Percentiles rank a stretch among this genome's conserved stretches.
phyloP scores from a whole-genome alignment of 2,329 filamentous ascomycete species.

The Monilinia laxa region DNA sequence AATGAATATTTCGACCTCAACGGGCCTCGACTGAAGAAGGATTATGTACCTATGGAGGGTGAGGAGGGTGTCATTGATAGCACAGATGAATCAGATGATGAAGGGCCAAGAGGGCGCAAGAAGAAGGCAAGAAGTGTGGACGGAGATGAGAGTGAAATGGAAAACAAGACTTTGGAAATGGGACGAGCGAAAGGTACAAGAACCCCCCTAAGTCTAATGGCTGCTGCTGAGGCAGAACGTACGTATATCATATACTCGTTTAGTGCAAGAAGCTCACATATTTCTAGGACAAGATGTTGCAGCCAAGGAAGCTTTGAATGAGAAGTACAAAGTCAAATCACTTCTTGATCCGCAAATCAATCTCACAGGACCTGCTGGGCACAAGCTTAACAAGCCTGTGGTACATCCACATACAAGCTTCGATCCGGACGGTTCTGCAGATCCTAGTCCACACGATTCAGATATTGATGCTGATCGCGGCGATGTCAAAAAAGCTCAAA shows the following conservation, averaged over 20 bases:
- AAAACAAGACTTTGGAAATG: slow-evolving; percentile 41
- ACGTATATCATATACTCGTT: slow-evolving; percentile 42
- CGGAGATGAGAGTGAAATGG: slow-evolving; percentile 38
- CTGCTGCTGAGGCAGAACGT: slow-evolving; percentile 78
- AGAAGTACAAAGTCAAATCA: slow-evolving; percentile 37
- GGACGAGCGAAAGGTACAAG: slow-evolving; percentile 43
- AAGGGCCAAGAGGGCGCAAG: slow-evolving; percentile 60
- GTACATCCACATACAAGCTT: slow-evolving; percentile 85
- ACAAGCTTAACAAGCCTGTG: slow-evolving; percentile 53
- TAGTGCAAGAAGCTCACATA: slow-evolving; percentile 1
- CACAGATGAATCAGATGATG: slow-evolving; percentile 60
- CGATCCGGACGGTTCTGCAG: slow-evolving; percentile 56
- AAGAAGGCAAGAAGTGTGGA: slow-evolving; percentile 43
- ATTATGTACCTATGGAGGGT: slow-evolving; percentile 34
- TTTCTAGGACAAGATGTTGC: slow-evolving; percentile 32
- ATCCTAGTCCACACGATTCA: slow-evolving; percentile 65
- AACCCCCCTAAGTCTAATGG: slow-evolving; percentile 62
- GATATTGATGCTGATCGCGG: slow-evolving; percentile 83
- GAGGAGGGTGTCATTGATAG: slow-evolving; percentile 37
- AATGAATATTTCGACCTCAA: slow-evolving; percentile 28
- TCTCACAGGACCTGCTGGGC: slow-evolving; percentile 60
- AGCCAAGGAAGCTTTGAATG: slow-evolving; percentile 26
- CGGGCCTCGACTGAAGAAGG: slow-evolving; percentile 36
- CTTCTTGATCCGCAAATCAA: slow-evolving; percentile 61
- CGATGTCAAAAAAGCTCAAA: slow-evolving; percentile 86